Base-by-base conservation (phyloP, 768 basidiomycete species). In the Tephrocybe rancida region DNA sequence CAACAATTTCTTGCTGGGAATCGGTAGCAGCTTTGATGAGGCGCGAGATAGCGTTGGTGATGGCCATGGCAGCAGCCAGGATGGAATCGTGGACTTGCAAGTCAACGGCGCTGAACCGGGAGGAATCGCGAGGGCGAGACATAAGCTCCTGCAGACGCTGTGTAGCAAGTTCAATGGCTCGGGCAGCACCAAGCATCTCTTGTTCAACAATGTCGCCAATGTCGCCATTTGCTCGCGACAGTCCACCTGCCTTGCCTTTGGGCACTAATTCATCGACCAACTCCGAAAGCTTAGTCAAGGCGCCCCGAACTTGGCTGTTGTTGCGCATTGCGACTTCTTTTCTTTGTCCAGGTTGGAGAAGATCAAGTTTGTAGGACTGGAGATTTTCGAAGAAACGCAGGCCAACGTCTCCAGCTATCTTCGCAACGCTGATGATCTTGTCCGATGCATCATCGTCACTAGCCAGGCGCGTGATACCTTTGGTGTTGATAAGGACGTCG, bases 61-160 rank as follows among this genome's bases (percentile, higher is more conserved):
- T 98, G 4, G 92, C 94, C 76, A 98, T 82, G 4, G 97, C 92
- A 7, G 96, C 88, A 13, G 88, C 78, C 38, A 99, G 84, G 66
- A 99, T 99, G 11, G 97, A 92, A 68, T 99, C 97, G 76, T 99
- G 97, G 41, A 99, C 96, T 70, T 98, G 92, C 3, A 98, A 70
- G 67, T 99, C 96, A 50, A 98, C 81, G 6, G 93, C 90, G 56
- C 85, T 93, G 79, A 88, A 93, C 48, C 92, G 85, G n/a, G 79
- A 79, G 0, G 88, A 83, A 69, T 97, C 94, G 55, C 87, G 88
- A 3, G 95, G 95, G 25, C 95, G 88, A 22, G 87, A 77, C 82
- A 98, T 97, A 67, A 99, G 87, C 59, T 88, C 82, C 68, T 96
- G 92, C 24, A 99, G 72, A 37, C 94, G 89, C 66, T 85, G 82